Evolutionary conservation across 2,329 filamentous ascomycete genomes (phyloP).

Genomic region (Fusarium nurragi): DNA sequence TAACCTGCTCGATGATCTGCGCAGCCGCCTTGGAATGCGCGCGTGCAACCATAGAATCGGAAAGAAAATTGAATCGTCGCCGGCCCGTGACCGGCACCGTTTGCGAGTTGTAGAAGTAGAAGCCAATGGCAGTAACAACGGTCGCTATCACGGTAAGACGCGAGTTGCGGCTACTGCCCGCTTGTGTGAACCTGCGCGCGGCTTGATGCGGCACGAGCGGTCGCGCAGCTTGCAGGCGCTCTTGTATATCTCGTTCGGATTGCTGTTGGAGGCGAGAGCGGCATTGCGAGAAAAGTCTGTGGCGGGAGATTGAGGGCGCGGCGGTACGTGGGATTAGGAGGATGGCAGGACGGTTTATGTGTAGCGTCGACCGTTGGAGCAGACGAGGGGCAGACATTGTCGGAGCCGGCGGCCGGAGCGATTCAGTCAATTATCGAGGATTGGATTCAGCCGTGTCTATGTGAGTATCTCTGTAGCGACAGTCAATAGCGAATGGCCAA

Average conservation of each 20-base stretch:
- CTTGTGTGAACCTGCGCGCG: slow-evolving; percentile 42
- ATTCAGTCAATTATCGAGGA: background rate
- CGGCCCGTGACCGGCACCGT: slow-evolving; percentile 77
- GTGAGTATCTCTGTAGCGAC: background rate
- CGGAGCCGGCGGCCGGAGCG: background rate
- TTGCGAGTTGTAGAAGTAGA: slow-evolving; percentile 77
- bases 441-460: background rate
- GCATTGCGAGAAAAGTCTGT: slow-evolving; percentile 41
- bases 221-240: slow-evolving; percentile 40
- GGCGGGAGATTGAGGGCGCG: slow-evolving; percentile 1
- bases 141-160: slow-evolving; percentile 53
- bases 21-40: slow-evolving; percentile 42
- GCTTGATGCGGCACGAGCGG: slow-evolving; percentile 47
- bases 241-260: slow-evolving; percentile 38
- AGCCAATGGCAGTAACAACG: slow-evolving; percentile 57
- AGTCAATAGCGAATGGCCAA: background rate
- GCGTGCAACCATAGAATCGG: slow-evolving; percentile 65
- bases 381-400: slow-evolving; percentile 39
- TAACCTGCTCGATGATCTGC: slow-evolving; percentile 61
- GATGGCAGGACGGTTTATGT: slow-evolving; percentile 3
- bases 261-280: slow-evolving; percentile 29
- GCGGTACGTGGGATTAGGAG: slow-evolving; percentile 9
- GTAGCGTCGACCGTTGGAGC: slow-evolving; percentile 13
- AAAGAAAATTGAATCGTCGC: slow-evolving; percentile 74
- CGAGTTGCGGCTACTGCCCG: slow-evolving; percentile 45